These are phyloP conservation scores for Tolypocladium ovalisporum DNA, from an alignment of 2,329 filamentous ascomycete genomes.

Conservation along the genomic window DNA sequence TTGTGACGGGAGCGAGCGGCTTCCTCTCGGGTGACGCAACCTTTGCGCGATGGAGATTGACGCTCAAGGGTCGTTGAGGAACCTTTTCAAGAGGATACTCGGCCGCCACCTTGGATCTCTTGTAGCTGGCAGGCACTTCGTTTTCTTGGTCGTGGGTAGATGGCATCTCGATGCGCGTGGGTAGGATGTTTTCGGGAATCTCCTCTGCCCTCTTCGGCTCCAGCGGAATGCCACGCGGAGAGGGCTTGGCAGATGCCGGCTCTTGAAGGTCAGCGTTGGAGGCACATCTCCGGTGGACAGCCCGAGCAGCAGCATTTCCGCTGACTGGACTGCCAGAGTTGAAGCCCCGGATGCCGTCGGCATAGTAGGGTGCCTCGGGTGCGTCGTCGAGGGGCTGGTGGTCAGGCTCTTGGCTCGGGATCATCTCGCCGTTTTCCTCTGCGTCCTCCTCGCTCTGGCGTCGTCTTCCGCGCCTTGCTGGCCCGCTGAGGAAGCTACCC, in stretches of 20 bases:
- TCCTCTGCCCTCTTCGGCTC: slow-evolving; percentile 11
- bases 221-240: slow-evolving; percentile 13
- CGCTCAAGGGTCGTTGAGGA: slow-evolving; percentile 36
- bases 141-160: slow-evolving; percentile 76
- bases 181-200: slow-evolving; percentile 7
- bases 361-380: slow-evolving; percentile 32
- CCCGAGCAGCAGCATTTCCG: slow-evolving; percentile 31
- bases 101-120: slow-evolving; percentile 44
- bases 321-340: slow-evolving; percentile 50
- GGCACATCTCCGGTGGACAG: slow-evolving; percentile 27
- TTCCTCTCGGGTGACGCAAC: slow-evolving; percentile 44
- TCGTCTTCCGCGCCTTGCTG: slow-evolving; percentile 63
- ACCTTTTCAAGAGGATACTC: slow-evolving; percentile 46
- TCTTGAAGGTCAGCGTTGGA: slow-evolving; percentile 24
- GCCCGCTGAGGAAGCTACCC: slow-evolving; percentile 69
- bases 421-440: slow-evolving; percentile 29
- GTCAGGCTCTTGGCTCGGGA: slow-evolving; percentile 30
- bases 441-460: slow-evolving; percentile 57
- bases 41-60: slow-evolving; percentile 27
- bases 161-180: slow-evolving; percentile 41
- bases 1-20: slow-evolving; percentile 40
- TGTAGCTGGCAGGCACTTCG: slow-evolving; percentile 60
- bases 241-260: slow-evolving; percentile 18
- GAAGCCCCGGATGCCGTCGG: slow-evolving; percentile 32
- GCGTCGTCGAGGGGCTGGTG: slow-evolving; percentile 26